Conservation (phyloP, 352 stramenopile genomes). For the Phytophthora uliginosa region DNA sequence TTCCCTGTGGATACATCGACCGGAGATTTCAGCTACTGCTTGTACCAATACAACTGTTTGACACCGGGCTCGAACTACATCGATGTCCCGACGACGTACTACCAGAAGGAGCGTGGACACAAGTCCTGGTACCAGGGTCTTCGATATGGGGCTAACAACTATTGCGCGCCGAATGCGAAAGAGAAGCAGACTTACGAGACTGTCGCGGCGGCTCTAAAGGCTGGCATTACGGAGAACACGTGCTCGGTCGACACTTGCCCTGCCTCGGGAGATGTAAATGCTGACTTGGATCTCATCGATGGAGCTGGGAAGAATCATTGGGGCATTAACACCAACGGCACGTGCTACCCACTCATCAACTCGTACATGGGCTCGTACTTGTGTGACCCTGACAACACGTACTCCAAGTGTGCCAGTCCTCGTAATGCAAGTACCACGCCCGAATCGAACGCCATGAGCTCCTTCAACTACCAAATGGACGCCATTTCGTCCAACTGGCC, state of each 20-base stretch:
- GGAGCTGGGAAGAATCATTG: slow-evolving; percentile 44
- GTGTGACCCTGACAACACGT: slow-evolving; percentile 58
- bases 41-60: slow-evolving; percentile 56
- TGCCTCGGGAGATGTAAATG: slow-evolving; percentile 59
- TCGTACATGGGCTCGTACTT: slow-evolving; percentile 70
- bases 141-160: slow-evolving; percentile 62
- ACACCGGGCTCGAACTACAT: slow-evolving; percentile 40
- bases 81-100: slow-evolving; percentile 50
- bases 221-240: slow-evolving; percentile 54
- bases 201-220: slow-evolving; percentile 34
- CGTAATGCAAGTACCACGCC: slow-evolving; percentile 34
- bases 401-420: slow-evolving; percentile 42
- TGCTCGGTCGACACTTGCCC: slow-evolving; percentile 50
- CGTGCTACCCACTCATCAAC: slow-evolving; percentile 72
- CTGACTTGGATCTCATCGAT: slow-evolving; percentile 52
- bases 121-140: slow-evolving; percentile 71
- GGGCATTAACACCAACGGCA: slow-evolving; percentile 77
- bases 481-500: slow-evolving; percentile 76
- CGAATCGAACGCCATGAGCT: slow-evolving; percentile 51
- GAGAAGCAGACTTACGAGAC: slow-evolving; percentile 42
- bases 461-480: slow-evolving; percentile 47
- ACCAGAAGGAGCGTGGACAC: slow-evolving; percentile 40
- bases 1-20: slow-evolving; percentile 35
- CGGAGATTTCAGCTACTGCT: slow-evolving; percentile 37
- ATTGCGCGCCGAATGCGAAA: slow-evolving; percentile 33